These are phyloP conservation scores for Xylaria telfairii DNA, from an alignment of 495 filamentous ascomycete genomes.

Conservation along the genomic window DNA sequence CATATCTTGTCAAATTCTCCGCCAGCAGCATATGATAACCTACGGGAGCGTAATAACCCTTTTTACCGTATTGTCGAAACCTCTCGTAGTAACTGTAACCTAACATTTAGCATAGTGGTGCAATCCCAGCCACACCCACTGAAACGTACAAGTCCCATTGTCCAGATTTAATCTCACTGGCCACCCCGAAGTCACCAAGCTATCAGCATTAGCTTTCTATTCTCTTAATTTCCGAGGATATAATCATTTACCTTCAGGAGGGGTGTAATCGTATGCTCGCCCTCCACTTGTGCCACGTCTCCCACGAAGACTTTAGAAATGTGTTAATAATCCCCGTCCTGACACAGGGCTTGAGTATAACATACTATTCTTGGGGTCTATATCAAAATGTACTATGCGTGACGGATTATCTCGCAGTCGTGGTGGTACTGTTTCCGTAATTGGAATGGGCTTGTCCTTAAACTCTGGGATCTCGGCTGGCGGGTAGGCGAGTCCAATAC, in stretches of 20 bases:
- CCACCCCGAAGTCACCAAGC: constrained; percentile 21
- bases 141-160: constrained; percentile 14
- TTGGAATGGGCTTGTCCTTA: not conserved
- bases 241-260: constrained; percentile 9
- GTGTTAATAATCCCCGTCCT: not conserved
- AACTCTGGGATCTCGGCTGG: not conserved
- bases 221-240: not conserved
- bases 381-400: constrained; percentile 21
- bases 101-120: not conserved
- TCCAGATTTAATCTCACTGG: not conserved
- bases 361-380: constrained; percentile 17
- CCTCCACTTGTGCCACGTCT: not conserved
- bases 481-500: constrained; percentile 19
- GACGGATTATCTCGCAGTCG: not conserved
- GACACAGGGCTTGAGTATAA: not conserved
- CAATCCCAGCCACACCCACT: not conserved
- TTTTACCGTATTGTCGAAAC: not conserved
- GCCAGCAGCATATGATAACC: not conserved
- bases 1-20: not conserved
- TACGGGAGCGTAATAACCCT: constrained; percentile 4
- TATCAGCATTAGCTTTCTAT: not conserved
- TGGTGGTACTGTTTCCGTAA: not conserved
- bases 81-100: constrained; percentile 16
- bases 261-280: not conserved
- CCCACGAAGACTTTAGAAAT: constrained; percentile 13